A percentile compares a stretch with the other conserved stretches of the same genome.
These are phyloP conservation scores for Amauroascus verrucosus DNA, from an alignment of 2,329 filamentous ascomycete genomes.

Conservation along the genomic window DNA sequence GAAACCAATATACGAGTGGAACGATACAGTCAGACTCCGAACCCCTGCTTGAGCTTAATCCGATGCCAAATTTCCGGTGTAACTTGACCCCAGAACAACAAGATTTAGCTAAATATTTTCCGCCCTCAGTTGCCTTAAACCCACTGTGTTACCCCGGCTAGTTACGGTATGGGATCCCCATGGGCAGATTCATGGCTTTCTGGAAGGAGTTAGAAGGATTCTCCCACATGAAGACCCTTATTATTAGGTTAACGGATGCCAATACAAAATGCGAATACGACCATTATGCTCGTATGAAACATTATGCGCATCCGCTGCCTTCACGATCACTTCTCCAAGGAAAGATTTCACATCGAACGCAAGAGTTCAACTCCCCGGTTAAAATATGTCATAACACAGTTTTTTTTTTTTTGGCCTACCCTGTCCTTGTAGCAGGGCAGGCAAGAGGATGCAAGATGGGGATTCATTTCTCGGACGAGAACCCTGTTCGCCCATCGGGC, in stretches of 20 bases:
- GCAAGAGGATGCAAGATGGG: neutral
- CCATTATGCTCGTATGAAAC: neutral
- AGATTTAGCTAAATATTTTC: neutral
- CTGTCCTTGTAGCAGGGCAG: neutral
- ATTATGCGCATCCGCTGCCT: neutral
- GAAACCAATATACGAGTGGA: neutral
- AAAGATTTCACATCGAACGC: neutral
- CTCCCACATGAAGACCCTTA: neutral
- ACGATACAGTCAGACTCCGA: neutral
- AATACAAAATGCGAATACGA: neutral
- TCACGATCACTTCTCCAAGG: neutral
- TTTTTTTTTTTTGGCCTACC: neutral
- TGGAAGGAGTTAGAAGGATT: conserved; percentile 1
- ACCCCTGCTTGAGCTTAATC: neutral
- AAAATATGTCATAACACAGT: too few species aligned
- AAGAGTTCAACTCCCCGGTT: neutral
- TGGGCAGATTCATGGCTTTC: neutral
- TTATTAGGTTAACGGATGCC: neutral
- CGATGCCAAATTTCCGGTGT: neutral
- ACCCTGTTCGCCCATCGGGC: neutral
- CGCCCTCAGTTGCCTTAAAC: neutral
- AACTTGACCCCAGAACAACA: conserved; percentile 1
- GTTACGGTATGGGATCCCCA: conserved; percentile 2
- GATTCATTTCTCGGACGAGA: neutral
- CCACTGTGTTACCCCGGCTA: conserved; percentile 2